Conservation (phyloP, 2,329 filamentous ascomycete genomes). For the Paracamarosporium sp. region DNA sequence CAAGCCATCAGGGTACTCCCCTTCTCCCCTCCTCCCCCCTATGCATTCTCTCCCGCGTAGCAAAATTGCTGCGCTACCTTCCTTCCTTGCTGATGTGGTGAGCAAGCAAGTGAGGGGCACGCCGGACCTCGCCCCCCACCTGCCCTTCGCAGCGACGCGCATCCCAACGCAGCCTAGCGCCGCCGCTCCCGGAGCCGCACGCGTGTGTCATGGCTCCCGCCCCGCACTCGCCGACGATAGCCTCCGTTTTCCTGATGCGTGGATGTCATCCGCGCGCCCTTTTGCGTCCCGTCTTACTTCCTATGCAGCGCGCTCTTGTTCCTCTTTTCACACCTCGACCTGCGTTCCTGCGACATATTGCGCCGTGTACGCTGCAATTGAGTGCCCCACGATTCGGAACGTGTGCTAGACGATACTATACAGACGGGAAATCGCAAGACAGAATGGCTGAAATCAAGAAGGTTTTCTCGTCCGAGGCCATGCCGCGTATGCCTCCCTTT, state of each 20-base stretch:
- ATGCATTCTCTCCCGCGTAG: background rate
- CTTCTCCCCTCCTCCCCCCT: background rate
- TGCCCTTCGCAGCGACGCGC: slow-evolving; percentile 4
- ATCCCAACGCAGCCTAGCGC: background rate
- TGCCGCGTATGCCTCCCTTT: slow-evolving; percentile 42
- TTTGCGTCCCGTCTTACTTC: no score
- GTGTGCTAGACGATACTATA: background rate
- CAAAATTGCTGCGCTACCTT: no score
- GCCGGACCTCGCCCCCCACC: no score
- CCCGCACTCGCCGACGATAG: slow-evolving; percentile 27
- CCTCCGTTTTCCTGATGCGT: slow-evolving; percentile 27
- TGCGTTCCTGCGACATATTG: no score
- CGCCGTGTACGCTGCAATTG: no score
- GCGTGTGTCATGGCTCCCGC: slow-evolving; percentile 1
- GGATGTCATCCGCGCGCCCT: background rate
- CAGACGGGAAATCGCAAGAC: slow-evolving; percentile 5
- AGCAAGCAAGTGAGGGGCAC: no score
- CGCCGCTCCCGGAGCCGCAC: background rate
- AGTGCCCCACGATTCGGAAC: no score
- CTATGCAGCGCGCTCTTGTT: background rate
- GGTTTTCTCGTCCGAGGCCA: slow-evolving; percentile 50
- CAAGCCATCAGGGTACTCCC: no score
- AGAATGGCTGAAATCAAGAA: slow-evolving; percentile 54
- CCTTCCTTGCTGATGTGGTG: no score
- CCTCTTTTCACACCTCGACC: background rate